Conservation (phyloP, 176 grass and related monocot genomes). For the Oryza officinalis region DNA sequence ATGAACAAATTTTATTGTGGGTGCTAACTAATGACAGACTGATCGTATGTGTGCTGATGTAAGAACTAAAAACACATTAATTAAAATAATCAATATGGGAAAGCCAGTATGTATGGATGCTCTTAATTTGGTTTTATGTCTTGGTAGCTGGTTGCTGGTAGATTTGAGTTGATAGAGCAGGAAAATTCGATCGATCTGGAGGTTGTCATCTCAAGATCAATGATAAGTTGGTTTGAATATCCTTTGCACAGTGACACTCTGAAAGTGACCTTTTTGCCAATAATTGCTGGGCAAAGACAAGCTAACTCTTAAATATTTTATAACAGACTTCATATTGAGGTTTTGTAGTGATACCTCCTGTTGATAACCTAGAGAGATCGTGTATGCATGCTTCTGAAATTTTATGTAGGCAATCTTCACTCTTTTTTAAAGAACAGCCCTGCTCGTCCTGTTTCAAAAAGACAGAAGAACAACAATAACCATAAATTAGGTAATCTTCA, state of each 20-base stretch:
- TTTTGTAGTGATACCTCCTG: too few species aligned
- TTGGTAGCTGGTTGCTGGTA: background rate
- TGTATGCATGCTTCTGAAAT: too few species aligned
- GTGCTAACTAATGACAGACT: background rate
- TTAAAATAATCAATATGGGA: background rate
- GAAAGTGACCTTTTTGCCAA: slow-evolving; percentile 5
- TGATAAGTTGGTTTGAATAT: slow-evolving; percentile 18
- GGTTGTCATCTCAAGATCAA: background rate
- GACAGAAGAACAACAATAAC: background rate
- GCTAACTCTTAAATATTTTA: background rate
- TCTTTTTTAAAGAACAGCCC: too few species aligned
- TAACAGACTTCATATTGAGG: too few species aligned
- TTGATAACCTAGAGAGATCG: background rate
- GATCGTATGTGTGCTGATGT: background rate
- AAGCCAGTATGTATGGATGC: background rate
- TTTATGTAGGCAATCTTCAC: too few species aligned
- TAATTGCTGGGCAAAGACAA: background rate
- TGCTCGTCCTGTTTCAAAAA: background rate
- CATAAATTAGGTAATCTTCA: too few species aligned
- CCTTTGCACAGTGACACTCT: background rate
- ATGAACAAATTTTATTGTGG: background rate
- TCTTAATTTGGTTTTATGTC: background rate
- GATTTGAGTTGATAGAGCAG: background rate
- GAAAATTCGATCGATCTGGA: background rate
- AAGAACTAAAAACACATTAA: background rate